Evolutionary conservation across 257 asterid genomes (phyloP).

Genomic region (Nicotiana otophora): DNA sequence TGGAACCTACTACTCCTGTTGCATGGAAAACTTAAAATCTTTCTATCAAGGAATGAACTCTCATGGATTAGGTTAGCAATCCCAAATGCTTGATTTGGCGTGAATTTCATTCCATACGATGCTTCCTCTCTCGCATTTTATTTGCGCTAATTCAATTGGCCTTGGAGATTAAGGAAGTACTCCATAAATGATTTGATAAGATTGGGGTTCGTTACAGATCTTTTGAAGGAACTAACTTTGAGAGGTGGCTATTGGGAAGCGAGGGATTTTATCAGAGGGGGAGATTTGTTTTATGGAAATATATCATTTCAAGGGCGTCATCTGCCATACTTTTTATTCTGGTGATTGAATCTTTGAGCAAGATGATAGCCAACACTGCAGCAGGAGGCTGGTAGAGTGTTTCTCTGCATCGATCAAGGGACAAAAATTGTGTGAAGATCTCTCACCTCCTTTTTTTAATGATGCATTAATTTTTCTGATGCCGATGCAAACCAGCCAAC

Average conservation of each 20-base stretch:
- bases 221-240: neutral
- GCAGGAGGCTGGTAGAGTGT: neutral
- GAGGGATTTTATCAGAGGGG: neutral
- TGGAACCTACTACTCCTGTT: neutral
- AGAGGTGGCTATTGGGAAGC: neutral
- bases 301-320: neutral
- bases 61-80: neutral
- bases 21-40: neutral
- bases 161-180: neutral
- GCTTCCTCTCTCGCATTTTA: neutral
- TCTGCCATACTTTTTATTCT: neutral
- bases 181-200: neutral
- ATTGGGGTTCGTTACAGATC: neutral
- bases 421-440: neutral
- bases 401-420: neutral
- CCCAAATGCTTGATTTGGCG: neutral
- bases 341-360: neutral
- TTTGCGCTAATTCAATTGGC: neutral
- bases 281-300: neutral
- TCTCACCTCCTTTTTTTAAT: neutral
- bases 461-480: neutral
- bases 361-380: neutral
- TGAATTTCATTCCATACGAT: neutral
- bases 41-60: neutral
- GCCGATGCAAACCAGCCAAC: neutral